A percentile compares a stretch with the other conserved stretches of the same genome.
phyloP scores from a whole-genome alignment of 305 asterid species.

The Stenogyne calaminthoides region DNA sequence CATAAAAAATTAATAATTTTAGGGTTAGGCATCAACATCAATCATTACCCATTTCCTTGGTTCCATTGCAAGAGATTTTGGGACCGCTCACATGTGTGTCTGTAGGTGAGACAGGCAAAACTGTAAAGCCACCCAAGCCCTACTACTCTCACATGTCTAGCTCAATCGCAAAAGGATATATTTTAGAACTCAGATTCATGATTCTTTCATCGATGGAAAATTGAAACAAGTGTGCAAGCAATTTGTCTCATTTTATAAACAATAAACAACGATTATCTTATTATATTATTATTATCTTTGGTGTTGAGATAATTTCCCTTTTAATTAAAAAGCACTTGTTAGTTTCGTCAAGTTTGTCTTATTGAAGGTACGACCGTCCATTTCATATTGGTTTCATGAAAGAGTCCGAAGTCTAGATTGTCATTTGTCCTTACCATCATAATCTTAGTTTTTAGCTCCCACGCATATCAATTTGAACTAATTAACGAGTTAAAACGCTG shows the following conservation, averaged over 20 bases:
- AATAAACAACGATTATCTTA: neutral
- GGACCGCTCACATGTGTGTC: neutral
- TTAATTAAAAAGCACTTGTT: neutral
- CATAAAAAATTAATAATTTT: neutral
- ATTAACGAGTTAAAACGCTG: neutral
- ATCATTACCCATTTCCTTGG: constrained; percentile 17
- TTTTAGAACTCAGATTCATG: neutral
- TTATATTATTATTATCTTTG: neutral
- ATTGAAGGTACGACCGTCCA: neutral
- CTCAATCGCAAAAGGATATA: too few species aligned
- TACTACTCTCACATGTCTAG: neutral
- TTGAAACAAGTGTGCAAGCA: neutral
- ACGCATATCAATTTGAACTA: neutral
- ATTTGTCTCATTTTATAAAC: neutral
- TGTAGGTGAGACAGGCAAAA: neutral
- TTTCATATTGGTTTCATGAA: neutral
- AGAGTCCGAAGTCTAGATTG: neutral
- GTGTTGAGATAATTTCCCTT: neutral
- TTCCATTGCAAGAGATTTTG: constrained; percentile 22
- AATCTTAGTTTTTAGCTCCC: neutral
- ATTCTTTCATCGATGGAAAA: too few species aligned
- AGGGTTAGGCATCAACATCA: constrained; percentile 5
- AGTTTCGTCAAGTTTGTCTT: neutral
- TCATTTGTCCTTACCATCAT: neutral
- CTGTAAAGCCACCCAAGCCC: neutral